phyloP scores from a whole-genome alignment of 352 stramenopile genomes.

The Globisporangium carolinianum region DNA sequence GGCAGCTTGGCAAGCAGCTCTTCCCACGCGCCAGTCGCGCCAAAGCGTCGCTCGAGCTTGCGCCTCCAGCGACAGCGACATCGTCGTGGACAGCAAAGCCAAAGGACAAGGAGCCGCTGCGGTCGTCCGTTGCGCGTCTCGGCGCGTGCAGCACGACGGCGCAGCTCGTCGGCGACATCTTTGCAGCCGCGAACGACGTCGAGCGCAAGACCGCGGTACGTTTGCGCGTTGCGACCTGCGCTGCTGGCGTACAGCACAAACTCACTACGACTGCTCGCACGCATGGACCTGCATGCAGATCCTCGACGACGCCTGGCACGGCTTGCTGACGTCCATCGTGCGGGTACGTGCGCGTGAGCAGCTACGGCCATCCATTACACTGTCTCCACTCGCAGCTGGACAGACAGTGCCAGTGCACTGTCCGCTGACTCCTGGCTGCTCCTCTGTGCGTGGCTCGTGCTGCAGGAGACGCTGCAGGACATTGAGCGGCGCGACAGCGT shows the following conservation, averaged over 20 bases:
- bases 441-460: no score
- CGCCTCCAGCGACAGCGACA: background rate
- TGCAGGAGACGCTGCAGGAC: constrained; percentile 60
- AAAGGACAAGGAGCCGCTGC: constrained; percentile 15
- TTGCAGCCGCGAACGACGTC: constrained; percentile 34
- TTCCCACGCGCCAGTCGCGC: constrained; percentile 30
- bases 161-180: constrained; percentile 34
- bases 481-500: constrained; percentile 58
- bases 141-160: constrained; percentile 9
- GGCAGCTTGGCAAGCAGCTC: constrained; percentile 40
- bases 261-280: background rate
- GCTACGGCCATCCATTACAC: background rate
- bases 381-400: no score
- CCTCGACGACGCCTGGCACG: constrained; percentile 48
- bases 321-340: constrained; percentile 44
- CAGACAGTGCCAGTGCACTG: background rate
- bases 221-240: background rate
- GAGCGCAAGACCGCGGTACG: constrained; percentile 45
- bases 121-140: background rate
- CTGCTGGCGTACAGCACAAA: background rate
- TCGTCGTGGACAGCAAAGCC: background rate
- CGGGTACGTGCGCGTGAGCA: constrained; percentile 22
- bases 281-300: constrained; percentile 14
- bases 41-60: constrained; percentile 4
- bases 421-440: background rate